Evolutionary conservation across 306 rosid genomes (phyloP), one percentile per base, ranked within the genome.

Genomic region (Lagenaria siceraria): DNA sequence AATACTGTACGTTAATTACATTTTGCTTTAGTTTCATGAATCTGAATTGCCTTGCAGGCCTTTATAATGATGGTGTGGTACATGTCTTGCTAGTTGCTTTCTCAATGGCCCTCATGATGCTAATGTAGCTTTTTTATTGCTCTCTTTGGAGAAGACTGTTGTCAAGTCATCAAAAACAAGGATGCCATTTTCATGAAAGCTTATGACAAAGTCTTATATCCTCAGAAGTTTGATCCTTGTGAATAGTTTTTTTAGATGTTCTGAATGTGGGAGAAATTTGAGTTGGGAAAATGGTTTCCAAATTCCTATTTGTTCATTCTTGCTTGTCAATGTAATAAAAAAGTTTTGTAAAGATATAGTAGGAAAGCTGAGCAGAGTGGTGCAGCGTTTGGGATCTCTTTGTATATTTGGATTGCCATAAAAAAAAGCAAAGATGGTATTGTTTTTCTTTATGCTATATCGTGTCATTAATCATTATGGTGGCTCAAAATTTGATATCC

Each of bases 241-340:
- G 74, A 60, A 78, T 65, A 82, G 55, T 17, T 2, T 76, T 78
- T 70, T 79, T 68, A 77, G 63, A 29, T 79, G 64, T 80, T 83
- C 53, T 61, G 75, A 87, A 80, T 89, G 81, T 65, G 78, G 73
- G 40, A 72, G 76, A 72, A 27, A 13, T 70, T 24, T 24, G 38
- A 70, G 56, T 46, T 43, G 75, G 55, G 27, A 25, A 69, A 24
- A 49, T 72, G 60, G 42, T 49, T 72, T 29, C 76, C 58, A 15
- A 71, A 29, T 72, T 83, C 84, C 52, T 77, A 75, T 79, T 78
- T 80, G 82, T 88, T 86, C 84, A 66, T 88, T 90, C 85, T 87
- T 90, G 86, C 78, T 76, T 87, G 87, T 84, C 81, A 82, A 85
- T 82, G 84, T 84, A 85, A 89, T 91, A 91, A 88, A 62, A 66